These are phyloP conservation scores for Fusarium verticillioides DNA, from an alignment of 2,329 filamentous ascomycete genomes.

Conservation along the genomic window DNA sequence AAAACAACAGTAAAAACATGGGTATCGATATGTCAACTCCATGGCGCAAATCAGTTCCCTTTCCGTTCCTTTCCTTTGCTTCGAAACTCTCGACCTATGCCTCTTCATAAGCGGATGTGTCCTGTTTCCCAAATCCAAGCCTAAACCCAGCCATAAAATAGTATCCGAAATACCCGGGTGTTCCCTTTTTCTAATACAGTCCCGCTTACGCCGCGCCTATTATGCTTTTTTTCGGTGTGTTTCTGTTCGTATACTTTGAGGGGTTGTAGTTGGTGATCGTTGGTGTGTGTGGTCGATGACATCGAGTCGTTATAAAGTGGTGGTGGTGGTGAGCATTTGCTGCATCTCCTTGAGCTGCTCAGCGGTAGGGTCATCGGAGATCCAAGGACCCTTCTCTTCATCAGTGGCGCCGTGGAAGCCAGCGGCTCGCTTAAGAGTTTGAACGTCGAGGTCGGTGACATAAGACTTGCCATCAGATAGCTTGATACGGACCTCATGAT, in stretches of 20 bases:
- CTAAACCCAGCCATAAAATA: slow-evolving; percentile 17
- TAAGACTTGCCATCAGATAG: slow-evolving; percentile 81
- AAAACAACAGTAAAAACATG: slow-evolving; percentile 43
- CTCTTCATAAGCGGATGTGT: slow-evolving; percentile 18
- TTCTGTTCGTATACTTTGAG: slow-evolving; percentile 28
- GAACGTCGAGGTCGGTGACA: slow-evolving; percentile 91
- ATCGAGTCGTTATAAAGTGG: slow-evolving; percentile 28
- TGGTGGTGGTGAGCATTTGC: slow-evolving; percentile 52
- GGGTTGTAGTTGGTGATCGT: slow-evolving; percentile 11
- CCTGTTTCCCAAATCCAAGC: slow-evolving; percentile 17
- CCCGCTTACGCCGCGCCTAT: slow-evolving; percentile 44
- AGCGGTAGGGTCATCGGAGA: slow-evolving; percentile 75
- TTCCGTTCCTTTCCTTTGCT: slow-evolving; percentile 18
- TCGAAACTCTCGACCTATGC: slow-evolving; percentile 15
- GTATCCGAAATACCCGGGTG: slow-evolving; percentile 15
- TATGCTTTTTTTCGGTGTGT: slow-evolving; percentile 43
- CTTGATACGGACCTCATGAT: slow-evolving; percentile 91
- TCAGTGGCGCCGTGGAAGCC: slow-evolving; percentile 82
- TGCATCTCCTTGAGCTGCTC: slow-evolving; percentile 71
- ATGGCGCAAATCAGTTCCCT: slow-evolving; percentile 34
- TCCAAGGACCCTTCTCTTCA: slow-evolving; percentile 88
- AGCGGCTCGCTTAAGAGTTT: slow-evolving; percentile 88
- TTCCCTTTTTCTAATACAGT: slow-evolving; percentile 40
- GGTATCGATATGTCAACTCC: slow-evolving; percentile 48
- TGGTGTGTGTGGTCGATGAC: not conserved